Evolutionary conservation across 1,284 basidiomycete genomes (phyloP), one percentile per base, ranked within the genome.

Genomic region (Sporisorium sorghi): DNA sequence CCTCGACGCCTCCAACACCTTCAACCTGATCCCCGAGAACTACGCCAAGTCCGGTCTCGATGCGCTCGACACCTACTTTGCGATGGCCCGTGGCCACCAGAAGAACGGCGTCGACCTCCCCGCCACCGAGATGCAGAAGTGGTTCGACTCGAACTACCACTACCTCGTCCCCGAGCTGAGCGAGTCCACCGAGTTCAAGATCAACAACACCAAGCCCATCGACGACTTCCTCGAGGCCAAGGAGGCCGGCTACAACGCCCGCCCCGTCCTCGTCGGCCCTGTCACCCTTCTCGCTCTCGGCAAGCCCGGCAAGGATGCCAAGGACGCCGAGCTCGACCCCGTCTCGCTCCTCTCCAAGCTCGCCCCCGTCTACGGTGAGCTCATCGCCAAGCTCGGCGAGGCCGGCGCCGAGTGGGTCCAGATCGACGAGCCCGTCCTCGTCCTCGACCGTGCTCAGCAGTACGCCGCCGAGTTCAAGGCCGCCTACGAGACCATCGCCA

Each of bases 131-230:
- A 99, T 98, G 96, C 97, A 97, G 90, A 97, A 97, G 87, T 97
- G 94, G 93, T 99, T 98, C 87, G 96, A 99, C 88, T 97, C 95
- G 62, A 99, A 99, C 90, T 99, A 99, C 89, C 97, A 99, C 89
- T 96, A 92, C 85, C 94, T 99, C 87, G 96, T 98, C 74, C 96
- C 95, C 70, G 97, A 99, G 88, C 90, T 99, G 87, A 92, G 93
- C 23, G 92, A 94, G 70, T 88, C 89, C 83, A 93, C 92, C 66
- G 90, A 95, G 79, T 98, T 99, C 91, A 94, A 94, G 88, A 88
- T 99, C 85, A 90, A 91, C 87, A 97, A 97, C 91, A 97, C 97
- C 89, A 85, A 85, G 78, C 90, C 92, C 66, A 89, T 98, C 73
- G 91, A 92, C 83, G 94, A 97, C 86, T 99, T 91, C 88, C 90